Base-by-base conservation (phyloP, 2,329 filamentous ascomycete genomes). In the Xylariaceae sp. region DNA sequence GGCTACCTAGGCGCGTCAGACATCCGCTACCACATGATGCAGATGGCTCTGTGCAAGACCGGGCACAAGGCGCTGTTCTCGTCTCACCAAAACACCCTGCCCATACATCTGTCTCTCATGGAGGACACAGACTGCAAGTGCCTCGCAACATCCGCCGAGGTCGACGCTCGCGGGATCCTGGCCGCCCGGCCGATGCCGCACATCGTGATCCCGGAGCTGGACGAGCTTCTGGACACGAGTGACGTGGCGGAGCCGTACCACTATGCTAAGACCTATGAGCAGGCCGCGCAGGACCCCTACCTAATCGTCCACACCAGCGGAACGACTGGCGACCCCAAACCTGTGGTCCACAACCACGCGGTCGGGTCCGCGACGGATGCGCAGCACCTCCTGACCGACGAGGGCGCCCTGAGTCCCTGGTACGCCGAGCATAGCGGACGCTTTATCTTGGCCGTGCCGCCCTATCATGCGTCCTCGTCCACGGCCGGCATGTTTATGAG, bases 1-100 rank as follows among this genome's bases (percentile, higher is more conserved):
- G 39, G 44, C 1, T 49, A 49, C 23, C 38, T 46, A 8, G 46
- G 46, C 5, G 24, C 32, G 5, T 28, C 38, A 3, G 46, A 49
- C 36, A 17, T 46, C 5, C 37, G 46, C 18, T 49, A 47, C 13
- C 44, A 49, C 17, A 46, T 49, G 32, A 37, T 49, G 5, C 35
- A 46, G 32, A 45, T 49, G 41, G 45, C 46, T 5, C 41, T 39
- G n/a, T 43, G 38, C 21, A 49, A 49, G 24, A 47, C 46, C 11
- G 46, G 46, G 10, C 44, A 46, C 23, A 41, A 43, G 31, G 43
- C 44, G 14, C 18, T 49, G 5, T 46, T 46, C 22, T 47, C 46
- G 10, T 44, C 46, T 18, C 45, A 43, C 14, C 31, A 47, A 18
- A 49, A 49, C 22, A 47, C 31, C 32, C 34, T 42, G 11, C 17